Conservation (phyloP, 2,329 filamentous ascomycete species). For the Ophiostoma himal-ulmi region DNA sequence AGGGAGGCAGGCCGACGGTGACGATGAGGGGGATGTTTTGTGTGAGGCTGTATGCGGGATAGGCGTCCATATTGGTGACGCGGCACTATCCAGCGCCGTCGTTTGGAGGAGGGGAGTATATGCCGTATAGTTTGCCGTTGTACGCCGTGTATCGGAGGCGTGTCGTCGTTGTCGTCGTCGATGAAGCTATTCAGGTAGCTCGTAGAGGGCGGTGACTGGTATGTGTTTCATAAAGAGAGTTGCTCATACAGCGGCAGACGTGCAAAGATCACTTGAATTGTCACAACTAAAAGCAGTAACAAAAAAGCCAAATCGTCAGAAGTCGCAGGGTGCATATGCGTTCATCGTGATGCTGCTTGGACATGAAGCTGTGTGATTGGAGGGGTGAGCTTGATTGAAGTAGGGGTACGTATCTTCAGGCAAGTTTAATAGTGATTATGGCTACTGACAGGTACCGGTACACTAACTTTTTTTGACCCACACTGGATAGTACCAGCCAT, state of each 20-base stretch:
- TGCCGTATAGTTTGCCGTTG: not conserved
- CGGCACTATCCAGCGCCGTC: not conserved
- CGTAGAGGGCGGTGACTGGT: not conserved
- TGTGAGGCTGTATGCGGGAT: constrained; percentile 70
- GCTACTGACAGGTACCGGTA: not conserved
- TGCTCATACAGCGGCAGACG: not conserved
- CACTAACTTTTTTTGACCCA: not conserved
- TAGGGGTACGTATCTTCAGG: not conserved
- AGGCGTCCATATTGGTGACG: constrained; percentile 61
- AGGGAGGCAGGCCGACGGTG: constrained; percentile 63
- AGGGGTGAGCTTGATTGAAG: constrained; percentile 1
- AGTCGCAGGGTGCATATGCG: not conserved
- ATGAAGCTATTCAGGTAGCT: not conserved
- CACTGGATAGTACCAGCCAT: not conserved
- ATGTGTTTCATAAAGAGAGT: not conserved
- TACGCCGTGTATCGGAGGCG: not conserved
- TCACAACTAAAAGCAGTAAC: not conserved
- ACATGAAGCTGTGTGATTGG: constrained; percentile 19
- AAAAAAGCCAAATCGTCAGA: not conserved
- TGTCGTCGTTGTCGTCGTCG: not conserved
- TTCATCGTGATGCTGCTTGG: not conserved
- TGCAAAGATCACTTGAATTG: not conserved
- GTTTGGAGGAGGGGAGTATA: not conserved
- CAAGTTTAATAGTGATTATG: not conserved
- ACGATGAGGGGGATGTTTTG: constrained; percentile 83